These are phyloP conservation scores for Podaxis sp. DNA, from an alignment of 768 basidiomycete species.

Conservation along the genomic window DNA sequence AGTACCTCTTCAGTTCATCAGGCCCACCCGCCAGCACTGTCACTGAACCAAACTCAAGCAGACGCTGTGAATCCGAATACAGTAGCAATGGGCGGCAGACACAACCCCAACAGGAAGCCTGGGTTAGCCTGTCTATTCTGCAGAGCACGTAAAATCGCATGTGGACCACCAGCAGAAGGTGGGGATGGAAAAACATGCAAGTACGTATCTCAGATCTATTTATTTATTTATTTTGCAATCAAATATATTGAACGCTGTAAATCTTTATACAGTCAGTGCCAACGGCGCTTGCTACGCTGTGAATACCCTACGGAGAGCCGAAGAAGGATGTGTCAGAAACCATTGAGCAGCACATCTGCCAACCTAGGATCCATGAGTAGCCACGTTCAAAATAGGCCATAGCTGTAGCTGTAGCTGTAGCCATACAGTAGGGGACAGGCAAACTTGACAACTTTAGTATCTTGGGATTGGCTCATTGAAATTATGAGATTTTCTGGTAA, in stretches of 20 bases:
- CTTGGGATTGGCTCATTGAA: too few relatives aligned
- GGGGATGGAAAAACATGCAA: slow-evolving; percentile 62
- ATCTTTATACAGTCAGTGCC: slow-evolving; percentile 59
- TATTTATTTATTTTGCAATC: slow-evolving; percentile 8
- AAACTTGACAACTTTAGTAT: too few relatives aligned
- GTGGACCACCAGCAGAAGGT: slow-evolving; percentile 54
- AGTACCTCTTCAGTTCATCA: background rate
- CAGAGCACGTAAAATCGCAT: slow-evolving; percentile 67
- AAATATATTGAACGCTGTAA: slow-evolving; percentile 20
- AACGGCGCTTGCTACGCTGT: slow-evolving; percentile 64
- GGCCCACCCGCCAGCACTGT: slow-evolving; percentile 18
- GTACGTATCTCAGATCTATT: slow-evolving; percentile 37
- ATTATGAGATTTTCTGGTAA: too few relatives aligned
- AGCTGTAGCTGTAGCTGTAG: too few relatives aligned
- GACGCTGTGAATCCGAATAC: background rate
- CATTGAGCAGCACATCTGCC: slow-evolving; percentile 19
- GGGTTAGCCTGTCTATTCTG: slow-evolving; percentile 65
- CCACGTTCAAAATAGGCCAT: too few relatives aligned
- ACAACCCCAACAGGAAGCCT: slow-evolving; percentile 49
- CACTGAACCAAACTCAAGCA: slow-evolving; percentile 11
- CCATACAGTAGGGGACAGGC: too few relatives aligned
- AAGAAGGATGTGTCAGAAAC: slow-evolving; percentile 63
- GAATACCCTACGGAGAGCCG: slow-evolving; percentile 71
- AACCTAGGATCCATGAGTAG: background rate
- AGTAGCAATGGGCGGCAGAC: slow-evolving; percentile 28